Conservation (phyloP, 306 rosid genomes). For the Styphnolobium japonicum region DNA sequence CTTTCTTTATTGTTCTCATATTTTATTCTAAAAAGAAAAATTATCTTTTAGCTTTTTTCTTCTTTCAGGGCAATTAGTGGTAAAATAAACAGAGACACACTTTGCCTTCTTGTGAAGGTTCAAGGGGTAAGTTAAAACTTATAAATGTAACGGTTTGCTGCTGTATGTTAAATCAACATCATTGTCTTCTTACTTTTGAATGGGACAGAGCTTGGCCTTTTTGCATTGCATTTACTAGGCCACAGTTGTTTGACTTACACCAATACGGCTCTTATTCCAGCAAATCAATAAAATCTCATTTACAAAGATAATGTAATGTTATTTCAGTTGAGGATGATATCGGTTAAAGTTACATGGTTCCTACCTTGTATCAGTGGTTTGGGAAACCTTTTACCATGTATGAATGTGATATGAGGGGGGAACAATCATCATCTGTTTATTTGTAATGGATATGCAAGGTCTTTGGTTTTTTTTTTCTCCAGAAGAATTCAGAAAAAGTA, state of each 20-base stretch:
- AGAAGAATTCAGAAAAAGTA: conserved; percentile 5
- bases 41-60: conserved; percentile 17
- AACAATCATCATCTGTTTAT: background rate
- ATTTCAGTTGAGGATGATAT: conserved; percentile 16
- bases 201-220: background rate
- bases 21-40: background rate
- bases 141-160: conserved; percentile 6
- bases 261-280: background rate
- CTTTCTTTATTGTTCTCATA: background rate
- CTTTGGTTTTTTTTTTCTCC: background rate
- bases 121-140: conserved; percentile 57
- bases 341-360: conserved; percentile 1
- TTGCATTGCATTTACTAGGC: conserved; percentile 12
- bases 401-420: background rate
- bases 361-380: conserved; percentile 11
- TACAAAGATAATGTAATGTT: conserved; percentile 1
- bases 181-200: conserved; percentile 11
- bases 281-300: background rate
- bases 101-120: conserved; percentile 81
- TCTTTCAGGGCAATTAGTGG: conserved; percentile 69
- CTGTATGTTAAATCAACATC: conserved; percentile 9
- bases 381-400: background rate
- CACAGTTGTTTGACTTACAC: background rate
- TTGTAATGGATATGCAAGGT: background rate
- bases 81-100: conserved; percentile 67